These are phyloP conservation scores for Neoscytalidium dimidiatum DNA, from an alignment of 2,329 filamentous ascomycete genomes.

Conservation along the genomic window DNA sequence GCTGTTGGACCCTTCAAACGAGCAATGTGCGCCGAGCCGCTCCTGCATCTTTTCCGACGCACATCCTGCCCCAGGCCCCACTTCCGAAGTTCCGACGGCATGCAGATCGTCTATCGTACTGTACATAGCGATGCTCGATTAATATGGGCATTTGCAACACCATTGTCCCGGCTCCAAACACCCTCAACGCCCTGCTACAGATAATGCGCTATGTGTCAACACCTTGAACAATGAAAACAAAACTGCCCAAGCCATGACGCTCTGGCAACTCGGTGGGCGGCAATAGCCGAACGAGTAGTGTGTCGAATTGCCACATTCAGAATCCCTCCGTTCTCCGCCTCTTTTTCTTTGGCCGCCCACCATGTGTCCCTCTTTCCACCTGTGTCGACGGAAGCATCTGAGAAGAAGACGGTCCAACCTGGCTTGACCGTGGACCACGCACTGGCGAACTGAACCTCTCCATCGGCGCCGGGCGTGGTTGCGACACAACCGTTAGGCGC, in stretches of 20 bases:
- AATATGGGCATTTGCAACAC: slow-evolving; percentile 4
- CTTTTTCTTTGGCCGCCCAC: slow-evolving; percentile 34
- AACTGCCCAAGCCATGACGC: too few species aligned
- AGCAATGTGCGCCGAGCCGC: not conserved
- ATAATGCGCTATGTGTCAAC: not conserved
- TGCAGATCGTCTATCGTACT: not conserved
- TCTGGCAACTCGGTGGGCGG: too few species aligned
- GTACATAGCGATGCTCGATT: not conserved
- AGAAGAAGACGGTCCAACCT: slow-evolving; percentile 27
- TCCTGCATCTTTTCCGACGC: not conserved
- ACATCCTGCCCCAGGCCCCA: not conserved
- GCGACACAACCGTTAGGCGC: slow-evolving; percentile 20
- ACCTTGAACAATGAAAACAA: not conserved
- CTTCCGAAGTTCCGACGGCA: not conserved
- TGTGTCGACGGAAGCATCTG: slow-evolving; percentile 32
- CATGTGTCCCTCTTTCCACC: slow-evolving; percentile 36
- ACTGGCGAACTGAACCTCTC: slow-evolving; percentile 22
- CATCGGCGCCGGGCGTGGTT: slow-evolving; percentile 6
- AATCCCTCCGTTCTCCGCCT: slow-evolving; percentile 39
- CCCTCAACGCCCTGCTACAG: not conserved
- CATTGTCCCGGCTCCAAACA: not conserved
- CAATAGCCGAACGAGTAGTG: not conserved
- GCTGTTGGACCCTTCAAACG: not conserved
- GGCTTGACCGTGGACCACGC: slow-evolving; percentile 17
- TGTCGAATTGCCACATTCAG: slow-evolving; percentile 7